Conservation (phyloP, 2,329 filamentous ascomycete species). For the Alternaria longipes region DNA sequence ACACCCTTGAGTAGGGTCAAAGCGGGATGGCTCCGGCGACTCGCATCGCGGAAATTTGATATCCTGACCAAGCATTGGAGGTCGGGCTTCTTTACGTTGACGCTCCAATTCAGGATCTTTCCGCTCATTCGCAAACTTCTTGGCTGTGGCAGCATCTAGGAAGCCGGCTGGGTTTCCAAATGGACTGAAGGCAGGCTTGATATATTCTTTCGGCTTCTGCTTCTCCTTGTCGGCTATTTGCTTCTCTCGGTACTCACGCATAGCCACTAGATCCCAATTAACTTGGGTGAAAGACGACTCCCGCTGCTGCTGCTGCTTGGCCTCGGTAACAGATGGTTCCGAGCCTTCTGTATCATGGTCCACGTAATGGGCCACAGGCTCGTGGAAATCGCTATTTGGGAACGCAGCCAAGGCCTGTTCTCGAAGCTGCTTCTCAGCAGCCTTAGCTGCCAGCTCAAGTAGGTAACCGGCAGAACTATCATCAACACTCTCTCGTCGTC, state of each 20-base stretch:
- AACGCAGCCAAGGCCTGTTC: conserved; percentile 80
- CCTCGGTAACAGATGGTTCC: conserved; percentile 29
- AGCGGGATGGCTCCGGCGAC: conserved; percentile 84
- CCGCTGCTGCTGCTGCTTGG: conserved; percentile 51
- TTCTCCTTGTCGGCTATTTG: conserved; percentile 52
- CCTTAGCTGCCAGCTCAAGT: conserved; percentile 79
- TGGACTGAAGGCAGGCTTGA: conserved; percentile 33
- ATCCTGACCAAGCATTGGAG: conserved; percentile 88
- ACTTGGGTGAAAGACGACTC: conserved; percentile 72
- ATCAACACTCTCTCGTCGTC: conserved; percentile 73
- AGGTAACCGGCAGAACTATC: conserved; percentile 79
- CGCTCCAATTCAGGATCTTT: conserved; percentile 58
- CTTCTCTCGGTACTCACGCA: conserved; percentile 79
- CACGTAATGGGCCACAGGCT: conserved; percentile 76
- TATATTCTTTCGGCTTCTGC: conserved; percentile 28
- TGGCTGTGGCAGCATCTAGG: conserved; percentile 34
- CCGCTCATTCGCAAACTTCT: conserved; percentile 40
- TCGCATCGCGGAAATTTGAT: conserved; percentile 81
- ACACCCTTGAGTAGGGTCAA: conserved; percentile 76
- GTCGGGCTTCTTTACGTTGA: conserved; percentile 69
- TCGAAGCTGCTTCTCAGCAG: conserved; percentile 80
- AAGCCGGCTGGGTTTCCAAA: conserved; percentile 54
- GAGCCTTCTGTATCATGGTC: conserved; percentile 64
- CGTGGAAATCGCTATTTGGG: conserved; percentile 74
- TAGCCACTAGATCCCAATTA: conserved; percentile 79